These are phyloP conservation scores for Pseudocercospora crystallina DNA, from an alignment of 2,329 filamentous ascomycete species.

Conservation along the genomic window DNA sequence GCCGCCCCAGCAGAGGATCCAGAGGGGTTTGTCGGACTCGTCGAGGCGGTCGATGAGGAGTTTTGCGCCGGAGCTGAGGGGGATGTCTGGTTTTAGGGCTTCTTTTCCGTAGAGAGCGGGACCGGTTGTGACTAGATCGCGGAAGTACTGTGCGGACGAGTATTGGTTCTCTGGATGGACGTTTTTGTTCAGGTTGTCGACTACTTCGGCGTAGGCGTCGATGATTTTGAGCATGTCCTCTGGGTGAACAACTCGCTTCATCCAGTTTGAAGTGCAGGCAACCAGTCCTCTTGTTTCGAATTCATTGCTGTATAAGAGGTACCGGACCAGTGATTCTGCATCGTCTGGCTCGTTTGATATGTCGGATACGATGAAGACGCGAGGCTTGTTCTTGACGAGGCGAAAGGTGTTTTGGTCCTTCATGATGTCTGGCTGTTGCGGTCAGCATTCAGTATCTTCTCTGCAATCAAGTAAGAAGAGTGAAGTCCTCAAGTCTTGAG, in stretches of 20 bases:
- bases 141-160: conserved; percentile 23
- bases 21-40: conserved; percentile 42
- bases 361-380: conserved; percentile 24
- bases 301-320: conserved; percentile 16
- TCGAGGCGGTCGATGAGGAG: conserved; percentile 8
- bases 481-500: too few relatives aligned
- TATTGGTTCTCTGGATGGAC: conserved; percentile 37
- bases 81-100: neutral
- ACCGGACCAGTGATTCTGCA: conserved; percentile 26
- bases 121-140: conserved; percentile 6
- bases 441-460: too few relatives aligned
- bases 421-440: too few relatives aligned
- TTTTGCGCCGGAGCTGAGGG: conserved; percentile 5
- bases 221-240: conserved; percentile 32
- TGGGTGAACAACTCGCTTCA: conserved; percentile 17
- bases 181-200: conserved; percentile 43
- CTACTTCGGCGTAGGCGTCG: conserved; percentile 30
- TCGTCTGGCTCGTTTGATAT: conserved; percentile 32
- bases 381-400: conserved; percentile 9
- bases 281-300: conserved; percentile 17
- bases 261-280: conserved; percentile 11
- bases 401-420: too few relatives aligned
- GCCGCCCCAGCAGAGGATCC: conserved; percentile 53
- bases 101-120: conserved; percentile 8
- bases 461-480: too few relatives aligned